Evolutionary conservation across 257 asterid species (phyloP).

Genomic region (Solanum bulbocastanum): DNA sequence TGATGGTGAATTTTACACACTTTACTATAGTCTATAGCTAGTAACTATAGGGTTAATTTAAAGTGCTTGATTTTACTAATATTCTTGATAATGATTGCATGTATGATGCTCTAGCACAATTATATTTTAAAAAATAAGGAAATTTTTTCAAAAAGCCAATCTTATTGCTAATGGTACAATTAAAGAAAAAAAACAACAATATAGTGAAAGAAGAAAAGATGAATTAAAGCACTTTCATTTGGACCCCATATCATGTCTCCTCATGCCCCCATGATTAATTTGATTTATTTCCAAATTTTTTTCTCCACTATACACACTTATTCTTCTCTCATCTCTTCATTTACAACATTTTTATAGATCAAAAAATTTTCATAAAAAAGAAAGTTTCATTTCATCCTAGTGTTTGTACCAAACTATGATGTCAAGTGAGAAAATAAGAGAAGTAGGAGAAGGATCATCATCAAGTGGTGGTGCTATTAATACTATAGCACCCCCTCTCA

Average conservation of each 20-base stretch:
- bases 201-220: neutral
- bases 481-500: neutral
- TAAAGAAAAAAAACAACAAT: neutral
- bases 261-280: neutral
- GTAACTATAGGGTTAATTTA: neutral
- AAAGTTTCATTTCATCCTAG: neutral
- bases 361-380: neutral
- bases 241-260: slow-evolving; percentile 1
- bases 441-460: slow-evolving; percentile 1
- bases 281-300: neutral
- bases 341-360: neutral
- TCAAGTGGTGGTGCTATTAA: neutral
- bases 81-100: neutral
- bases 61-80: neutral
- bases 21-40: neutral
- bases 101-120: neutral
- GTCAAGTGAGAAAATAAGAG: neutral
- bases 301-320: neutral
- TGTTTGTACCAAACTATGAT: neutral
- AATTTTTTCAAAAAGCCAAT: neutral
- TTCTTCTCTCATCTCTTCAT: neutral
- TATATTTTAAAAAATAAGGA: neutral
- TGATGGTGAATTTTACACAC: neutral
- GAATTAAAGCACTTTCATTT: neutral
- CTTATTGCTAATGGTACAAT: neutral